Base-by-base conservation (phyloP, 495 filamentous ascomycete species). In the Aspergillus taichungensis region DNA sequence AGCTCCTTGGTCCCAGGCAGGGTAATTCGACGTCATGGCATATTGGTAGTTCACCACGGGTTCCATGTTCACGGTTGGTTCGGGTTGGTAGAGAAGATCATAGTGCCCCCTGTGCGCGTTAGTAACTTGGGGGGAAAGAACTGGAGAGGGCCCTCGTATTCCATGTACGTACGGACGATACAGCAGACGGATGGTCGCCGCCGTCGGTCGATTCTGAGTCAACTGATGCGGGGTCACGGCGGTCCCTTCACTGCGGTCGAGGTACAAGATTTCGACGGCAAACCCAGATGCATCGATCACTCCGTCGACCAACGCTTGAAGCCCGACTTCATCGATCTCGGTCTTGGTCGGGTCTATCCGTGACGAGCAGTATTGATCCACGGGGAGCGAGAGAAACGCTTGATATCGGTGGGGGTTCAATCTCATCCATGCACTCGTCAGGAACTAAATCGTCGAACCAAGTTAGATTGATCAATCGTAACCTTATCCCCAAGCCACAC, bases 381-480 rank as follows among this genome's bases (percentile, higher is more conserved):
- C 64, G 34, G 73, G 74, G 38, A 71, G 51, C 41, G 73, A 67
- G 34, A 94, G 68, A 60, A 87, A 98, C 5, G 78, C 76, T 53
- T 77, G 67, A 60, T 88, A 97, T 9, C 72, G 67, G 5, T 73
- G 75, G 3, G 73, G 60, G 53, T 88, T 79, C 1, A 78, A 75
- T 66, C 85, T 91, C 71, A 97, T 83, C 80, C 83, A 94, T 10
- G 90, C 81, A 54, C 82, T 83, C 3, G 92, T 92, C 34, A 98
- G 74, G 34, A 95, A 75, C 71, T 95, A 64, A 7, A 14, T 9
- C 31, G 13, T 36, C 38, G 30, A 24, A 8, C 10, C 33, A 42
- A 13, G 41, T 33, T 18, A 45, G 29, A 6, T 37, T 42, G 4
- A 45, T 61, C 18, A 52, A 51, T 51, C 29, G 36, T 28, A 41